Evolutionary conservation across 1,139 yeast species (phyloP).

Genomic region (Insectozyma bohioensis): DNA sequence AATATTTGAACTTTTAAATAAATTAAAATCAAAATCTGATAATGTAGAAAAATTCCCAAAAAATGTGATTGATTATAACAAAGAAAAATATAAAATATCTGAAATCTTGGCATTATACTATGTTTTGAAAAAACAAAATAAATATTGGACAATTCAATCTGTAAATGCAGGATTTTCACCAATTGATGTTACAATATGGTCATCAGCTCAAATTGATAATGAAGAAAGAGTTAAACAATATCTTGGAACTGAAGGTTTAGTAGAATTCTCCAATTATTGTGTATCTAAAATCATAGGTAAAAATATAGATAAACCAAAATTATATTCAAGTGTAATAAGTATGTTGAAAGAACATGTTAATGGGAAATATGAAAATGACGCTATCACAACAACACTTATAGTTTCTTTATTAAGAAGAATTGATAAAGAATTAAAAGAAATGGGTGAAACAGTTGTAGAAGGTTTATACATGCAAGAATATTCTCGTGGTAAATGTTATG

Average conservation of each 20-base stretch:
- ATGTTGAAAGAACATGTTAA: slow-evolving; percentile 51
- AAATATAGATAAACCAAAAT: slow-evolving; percentile 18
- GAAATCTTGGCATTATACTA: slow-evolving; percentile 45
- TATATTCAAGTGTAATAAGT: slow-evolving; percentile 34
- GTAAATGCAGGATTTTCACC: slow-evolving; percentile 37
- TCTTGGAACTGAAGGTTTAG: slow-evolving; percentile 24
- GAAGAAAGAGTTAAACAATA: slow-evolving; percentile 28
- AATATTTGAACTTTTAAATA: slow-evolving; percentile 44
- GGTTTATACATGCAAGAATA: slow-evolving; percentile 37
- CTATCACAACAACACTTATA: slow-evolving; percentile 32
- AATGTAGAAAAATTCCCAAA: slow-evolving; percentile 1
- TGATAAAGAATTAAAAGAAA: slow-evolving; percentile 24
- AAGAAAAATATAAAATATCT: slow-evolving; percentile 21
- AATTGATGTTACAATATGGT: slow-evolving; percentile 47
- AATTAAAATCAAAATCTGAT: slow-evolving; percentile 10
- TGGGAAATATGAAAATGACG: slow-evolving; percentile 46
- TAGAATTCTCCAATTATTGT: slow-evolving; percentile 23
- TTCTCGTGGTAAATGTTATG: slow-evolving; percentile 49
- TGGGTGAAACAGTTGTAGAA: slow-evolving; percentile 2
- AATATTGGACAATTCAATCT: slow-evolving; percentile 42
- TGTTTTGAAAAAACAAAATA: slow-evolving; percentile 47
- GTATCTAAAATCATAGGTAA: slow-evolving; percentile 18
- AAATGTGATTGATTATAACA: slow-evolving; percentile 11
- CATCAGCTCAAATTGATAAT: slow-evolving; percentile 33
- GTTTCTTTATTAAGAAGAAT: slow-evolving; percentile 37